A percentile compares a stretch with the other conserved stretches of the same genome.
Conservation (phyloP, 108 stramenopile species). For the Conticribra weissflogii region DNA sequence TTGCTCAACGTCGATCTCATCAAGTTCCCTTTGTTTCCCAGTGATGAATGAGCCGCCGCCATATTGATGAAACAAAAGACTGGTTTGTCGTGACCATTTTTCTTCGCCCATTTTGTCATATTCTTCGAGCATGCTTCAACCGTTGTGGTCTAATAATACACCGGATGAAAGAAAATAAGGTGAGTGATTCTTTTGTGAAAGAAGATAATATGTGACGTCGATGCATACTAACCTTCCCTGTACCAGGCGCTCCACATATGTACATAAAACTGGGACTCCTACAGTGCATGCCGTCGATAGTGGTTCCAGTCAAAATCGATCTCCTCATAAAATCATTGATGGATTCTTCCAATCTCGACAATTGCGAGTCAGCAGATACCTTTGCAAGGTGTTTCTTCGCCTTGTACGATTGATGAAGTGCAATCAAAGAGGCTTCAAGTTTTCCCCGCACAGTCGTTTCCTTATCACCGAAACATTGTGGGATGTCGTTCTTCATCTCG, state of each 20-base stretch:
- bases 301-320: slow-evolving; percentile 18
- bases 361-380: slow-evolving; percentile 9
- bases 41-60: slow-evolving; percentile 11
- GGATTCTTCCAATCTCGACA: slow-evolving; percentile 12
- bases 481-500: background rate
- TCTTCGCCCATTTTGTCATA: slow-evolving; percentile 29
- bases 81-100: slow-evolving; percentile 22
- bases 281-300: slow-evolving; percentile 9
- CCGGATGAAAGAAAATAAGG: background rate
- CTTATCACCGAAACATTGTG: slow-evolving; percentile 8
- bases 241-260: slow-evolving; percentile 75
- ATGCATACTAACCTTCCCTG: slow-evolving; percentile 62
- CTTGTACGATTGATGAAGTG: slow-evolving; percentile 32
- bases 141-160: slow-evolving; percentile 38
- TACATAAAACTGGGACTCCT: slow-evolving; percentile 53
- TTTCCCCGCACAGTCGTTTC: slow-evolving; percentile 27
- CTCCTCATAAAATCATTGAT: slow-evolving; percentile 37
- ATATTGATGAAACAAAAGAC: slow-evolving; percentile 27
- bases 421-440: slow-evolving; percentile 35
- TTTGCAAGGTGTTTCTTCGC: slow-evolving; percentile 15
- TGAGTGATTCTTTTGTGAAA: background rate
- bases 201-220: background rate
- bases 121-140: slow-evolving; percentile 29
- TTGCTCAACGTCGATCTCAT: slow-evolving; percentile 32
- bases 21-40: slow-evolving; percentile 7